Base-by-base conservation (phyloP, 768 basidiomycete species). In the Daedalea quercina region DNA sequence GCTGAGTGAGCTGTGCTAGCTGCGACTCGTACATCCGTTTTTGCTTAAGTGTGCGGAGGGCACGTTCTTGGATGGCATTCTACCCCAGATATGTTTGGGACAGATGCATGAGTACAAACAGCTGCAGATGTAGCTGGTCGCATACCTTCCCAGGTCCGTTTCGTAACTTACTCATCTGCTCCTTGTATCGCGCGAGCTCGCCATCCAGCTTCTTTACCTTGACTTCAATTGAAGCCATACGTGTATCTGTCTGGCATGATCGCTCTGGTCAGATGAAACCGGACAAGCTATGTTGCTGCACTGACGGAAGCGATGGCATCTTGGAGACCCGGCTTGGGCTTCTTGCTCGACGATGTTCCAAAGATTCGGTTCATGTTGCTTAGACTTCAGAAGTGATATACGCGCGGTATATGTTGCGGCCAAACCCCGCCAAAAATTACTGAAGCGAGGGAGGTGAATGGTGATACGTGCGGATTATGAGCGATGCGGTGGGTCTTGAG, bases 191-290 rank as follows among this genome's bases (percentile, higher is more conserved):
- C 45, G 75, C 76, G 19, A 99, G 79, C 65, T 99, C 96, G 4
- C 85, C 94, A 63, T 98, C 94, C 25, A 99, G 79, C 69, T 98
- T 99, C 73, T 87, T 88, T 60, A 99, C 75, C 75, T 98, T 99
- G 67, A 97, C 94, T 67, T 99, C 94, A 57, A 96, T 89, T 12
- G 88, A 84, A 24, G 84, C 83, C 67, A 91, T 78, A 50, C 94
- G 84, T 0, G 80, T 68, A 67, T 97, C 94, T 66, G 93, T 96
- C 94, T 96, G 57, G 43, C 28, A 41, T 54, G 20, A 26, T 47
- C 28, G 45, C 35, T 25, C 13, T 3, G 42, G 26, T 44, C n/a
- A 33, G 26, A 13, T 48, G 53, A 19, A 48, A 41, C 45, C 52
- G 51, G 22, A 24, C 46, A 17, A 44, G 7, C 40, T 20, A 24